These are phyloP conservation scores for Pulveroboletus sp. DNA, from an alignment of 768 basidiomycete species.

Conservation along the genomic window DNA sequence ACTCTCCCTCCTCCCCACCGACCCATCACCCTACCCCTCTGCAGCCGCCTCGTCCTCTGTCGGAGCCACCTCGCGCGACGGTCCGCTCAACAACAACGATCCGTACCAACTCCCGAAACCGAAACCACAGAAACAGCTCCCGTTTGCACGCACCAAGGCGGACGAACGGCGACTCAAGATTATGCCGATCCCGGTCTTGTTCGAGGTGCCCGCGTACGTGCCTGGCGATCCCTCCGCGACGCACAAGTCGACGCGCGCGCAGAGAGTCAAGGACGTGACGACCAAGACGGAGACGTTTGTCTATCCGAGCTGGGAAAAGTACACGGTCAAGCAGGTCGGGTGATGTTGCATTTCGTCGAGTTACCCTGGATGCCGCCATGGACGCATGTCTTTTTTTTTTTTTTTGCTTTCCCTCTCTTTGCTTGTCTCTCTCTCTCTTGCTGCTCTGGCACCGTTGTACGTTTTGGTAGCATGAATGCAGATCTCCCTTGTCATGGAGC, in stretches of 20 bases:
- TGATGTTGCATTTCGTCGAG: no score
- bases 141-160: constrained; percentile 47
- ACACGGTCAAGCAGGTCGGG: constrained; percentile 44
- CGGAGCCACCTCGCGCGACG: constrained; percentile 11
- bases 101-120: constrained; percentile 38
- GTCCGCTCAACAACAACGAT: constrained; percentile 19
- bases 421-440: neutral
- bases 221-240: constrained; percentile 20
- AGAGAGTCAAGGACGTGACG: constrained; percentile 27
- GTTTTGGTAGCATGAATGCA: neutral
- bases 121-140: constrained; percentile 44
- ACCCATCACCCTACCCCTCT: constrained; percentile 8
- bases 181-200: constrained; percentile 41
- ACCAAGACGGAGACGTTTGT: constrained; percentile 43
- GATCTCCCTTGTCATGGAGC: neutral
- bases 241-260: constrained; percentile 28
- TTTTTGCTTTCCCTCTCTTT: no score
- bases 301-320: constrained; percentile 66
- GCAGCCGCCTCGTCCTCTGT: constrained; percentile 30
- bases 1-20: constrained; percentile 33
- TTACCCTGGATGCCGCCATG: neutral
- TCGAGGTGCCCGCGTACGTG: constrained; percentile 31
- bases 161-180: constrained; percentile 58
- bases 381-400: neutral
- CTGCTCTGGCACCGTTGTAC: neutral